phyloP scores from a whole-genome alignment of 2,329 filamentous ascomycete species.

The Hypoxylon sp. region DNA sequence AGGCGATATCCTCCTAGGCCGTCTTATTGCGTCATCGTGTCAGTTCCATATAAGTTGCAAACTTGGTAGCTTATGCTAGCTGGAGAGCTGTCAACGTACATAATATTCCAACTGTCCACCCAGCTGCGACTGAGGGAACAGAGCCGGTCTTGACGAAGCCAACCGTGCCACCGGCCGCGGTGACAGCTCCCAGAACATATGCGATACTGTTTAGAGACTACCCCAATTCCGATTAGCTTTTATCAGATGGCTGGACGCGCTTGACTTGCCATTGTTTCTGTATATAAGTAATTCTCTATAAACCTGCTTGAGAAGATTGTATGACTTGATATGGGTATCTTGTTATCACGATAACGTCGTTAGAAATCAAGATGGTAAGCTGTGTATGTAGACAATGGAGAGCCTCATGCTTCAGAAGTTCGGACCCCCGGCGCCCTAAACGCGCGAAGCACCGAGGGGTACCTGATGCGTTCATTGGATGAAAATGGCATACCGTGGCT shows the following conservation, averaged over 20 bases:
- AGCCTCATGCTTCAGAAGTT: constrained; percentile 21
- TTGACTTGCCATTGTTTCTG: constrained; percentile 41
- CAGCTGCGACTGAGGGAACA: constrained; percentile 86
- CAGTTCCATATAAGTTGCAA: constrained; percentile 16
- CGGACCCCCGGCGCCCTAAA: constrained; percentile 33
- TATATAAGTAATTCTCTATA: neutral
- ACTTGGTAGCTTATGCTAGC: neutral
- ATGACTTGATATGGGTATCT: neutral
- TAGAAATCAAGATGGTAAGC: constrained; percentile 11
- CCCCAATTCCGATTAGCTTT: constrained; percentile 39
- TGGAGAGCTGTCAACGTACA: constrained; percentile 56
- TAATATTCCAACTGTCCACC: constrained; percentile 80
- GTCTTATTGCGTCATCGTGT: constrained; percentile 60
- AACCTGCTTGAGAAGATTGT: neutral
- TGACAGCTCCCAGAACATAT: constrained; percentile 82
- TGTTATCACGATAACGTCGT: constrained; percentile 8
- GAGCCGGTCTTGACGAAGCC: constrained; percentile 89
- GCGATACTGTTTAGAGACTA: constrained; percentile 71
- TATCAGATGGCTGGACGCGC: neutral
- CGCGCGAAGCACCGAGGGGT: constrained; percentile 31
- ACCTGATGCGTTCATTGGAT: neutral
- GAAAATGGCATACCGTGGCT: constrained; percentile 24
- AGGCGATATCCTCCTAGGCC: constrained; percentile 85
- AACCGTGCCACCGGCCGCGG: constrained; percentile 86
- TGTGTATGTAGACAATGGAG: constrained; percentile 14